Evolutionary conservation across 78 protist genomes (phyloP).

Genomic region (slime mould (Dictyostelium discoideum)): DNA sequence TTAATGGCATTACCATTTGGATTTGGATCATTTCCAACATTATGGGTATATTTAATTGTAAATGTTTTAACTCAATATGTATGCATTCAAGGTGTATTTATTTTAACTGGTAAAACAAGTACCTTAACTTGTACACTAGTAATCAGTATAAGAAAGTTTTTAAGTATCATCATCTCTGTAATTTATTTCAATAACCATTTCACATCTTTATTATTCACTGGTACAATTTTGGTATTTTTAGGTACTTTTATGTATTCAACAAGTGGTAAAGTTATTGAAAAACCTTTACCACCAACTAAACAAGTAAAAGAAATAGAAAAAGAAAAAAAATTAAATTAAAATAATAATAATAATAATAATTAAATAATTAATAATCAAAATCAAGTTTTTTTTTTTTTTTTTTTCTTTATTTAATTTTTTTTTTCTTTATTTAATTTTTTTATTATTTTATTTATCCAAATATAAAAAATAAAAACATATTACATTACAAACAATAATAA

Average conservation of each 20-base stretch:
- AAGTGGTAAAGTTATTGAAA: slow-evolving; percentile 4
- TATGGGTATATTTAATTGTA: slow-evolving; percentile 60
- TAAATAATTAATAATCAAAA: too few species aligned
- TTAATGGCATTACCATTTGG: slow-evolving; percentile 33
- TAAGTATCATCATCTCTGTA: slow-evolving; percentile 64
- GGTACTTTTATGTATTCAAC: slow-evolving; percentile 72
- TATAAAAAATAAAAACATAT: neutral
- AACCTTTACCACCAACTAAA: neutral
- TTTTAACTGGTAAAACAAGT: slow-evolving; percentile 75
- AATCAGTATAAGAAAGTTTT: slow-evolving; percentile 74
- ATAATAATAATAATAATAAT: neutral
- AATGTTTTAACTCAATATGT: slow-evolving; percentile 77
- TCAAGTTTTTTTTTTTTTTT: neutral
- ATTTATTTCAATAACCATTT: slow-evolving; percentile 58
- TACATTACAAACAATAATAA: neutral
- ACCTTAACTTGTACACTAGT: slow-evolving; percentile 76
- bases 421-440: neutral
- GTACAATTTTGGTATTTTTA: slow-evolving; percentile 47
- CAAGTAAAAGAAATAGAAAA: neutral
- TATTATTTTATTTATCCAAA: neutral
- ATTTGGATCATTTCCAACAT: neutral
- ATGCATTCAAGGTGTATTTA: slow-evolving; percentile 70
- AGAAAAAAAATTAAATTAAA: neutral
- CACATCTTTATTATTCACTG: slow-evolving; percentile 41
- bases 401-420: neutral